Conservation (phyloP, 2,329 filamentous ascomycete genomes). For the Calonectria montana region DNA sequence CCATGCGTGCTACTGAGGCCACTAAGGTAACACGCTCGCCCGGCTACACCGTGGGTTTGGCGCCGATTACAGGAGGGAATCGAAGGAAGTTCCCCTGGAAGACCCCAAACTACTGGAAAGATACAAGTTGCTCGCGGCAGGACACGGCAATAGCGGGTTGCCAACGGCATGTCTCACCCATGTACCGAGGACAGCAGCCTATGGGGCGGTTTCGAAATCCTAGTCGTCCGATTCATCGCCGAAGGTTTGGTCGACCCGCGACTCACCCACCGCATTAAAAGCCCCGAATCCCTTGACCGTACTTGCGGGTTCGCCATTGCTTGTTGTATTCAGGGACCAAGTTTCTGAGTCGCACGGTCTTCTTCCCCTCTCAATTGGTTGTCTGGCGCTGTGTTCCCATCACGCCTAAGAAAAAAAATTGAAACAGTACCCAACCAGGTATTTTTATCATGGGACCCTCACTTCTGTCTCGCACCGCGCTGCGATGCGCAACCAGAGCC, state of each 20-base stretch:
- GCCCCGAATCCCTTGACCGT: constrained; percentile 11
- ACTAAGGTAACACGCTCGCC: background rate
- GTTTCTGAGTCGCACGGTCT: background rate
- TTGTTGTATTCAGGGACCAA: background rate
- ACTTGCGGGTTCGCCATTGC: background rate
- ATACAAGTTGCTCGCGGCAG: constrained; percentile 34
- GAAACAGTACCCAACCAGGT: constrained; percentile 9
- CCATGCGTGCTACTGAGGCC: background rate
- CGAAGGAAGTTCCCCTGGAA: background rate
- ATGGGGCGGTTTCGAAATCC: constrained; percentile 35
- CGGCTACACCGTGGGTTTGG: background rate
- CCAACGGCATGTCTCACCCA: constrained; percentile 37
- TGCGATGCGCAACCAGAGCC: constrained; percentile 48
- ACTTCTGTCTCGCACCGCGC: constrained; percentile 45
- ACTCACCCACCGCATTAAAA: constrained; percentile 19
- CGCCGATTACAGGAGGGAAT: background rate
- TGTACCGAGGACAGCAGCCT: constrained; percentile 39
- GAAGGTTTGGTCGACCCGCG: constrained; percentile 11
- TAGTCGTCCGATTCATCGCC: constrained; percentile 41
- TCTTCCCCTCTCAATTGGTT: background rate
- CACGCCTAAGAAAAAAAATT: background rate
- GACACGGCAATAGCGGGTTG: constrained; percentile 41
- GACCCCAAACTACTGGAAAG: constrained; percentile 14
- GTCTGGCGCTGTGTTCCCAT: background rate
- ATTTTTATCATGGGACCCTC: constrained; percentile 46